Percentiles rank a stretch among this genome's conserved stretches.
These are phyloP conservation scores for Verticillium klebahnii DNA, from an alignment of 2,329 filamentous ascomycete genomes.

Conservation along the genomic window DNA sequence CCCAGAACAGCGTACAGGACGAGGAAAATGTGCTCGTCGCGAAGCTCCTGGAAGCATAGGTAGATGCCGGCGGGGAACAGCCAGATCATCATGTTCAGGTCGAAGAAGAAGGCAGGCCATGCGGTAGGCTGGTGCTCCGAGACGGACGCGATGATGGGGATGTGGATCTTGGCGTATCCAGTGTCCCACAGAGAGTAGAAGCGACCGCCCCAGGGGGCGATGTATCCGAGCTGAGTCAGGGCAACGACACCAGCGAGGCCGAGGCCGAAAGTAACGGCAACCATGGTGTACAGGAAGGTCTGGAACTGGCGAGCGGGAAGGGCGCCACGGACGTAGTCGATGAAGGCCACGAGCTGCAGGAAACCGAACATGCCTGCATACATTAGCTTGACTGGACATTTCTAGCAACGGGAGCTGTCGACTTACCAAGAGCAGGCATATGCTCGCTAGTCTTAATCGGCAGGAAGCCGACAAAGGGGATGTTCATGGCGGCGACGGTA, in stretches of 20 bases:
- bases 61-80: conserved; percentile 98
- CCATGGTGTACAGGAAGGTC: conserved; percentile 73
- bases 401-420: not conserved
- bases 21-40: conserved; percentile 96
- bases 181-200: conserved; percentile 99
- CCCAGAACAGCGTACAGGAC: conserved; percentile 95
- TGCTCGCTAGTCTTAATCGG: conserved; percentile 97
- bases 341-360: conserved; percentile 86
- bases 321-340: conserved; percentile 84
- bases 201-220: conserved; percentile 95
- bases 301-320: conserved; percentile 92
- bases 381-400: not conserved
- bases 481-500: conserved; percentile 97
- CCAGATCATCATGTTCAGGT: conserved; percentile 97
- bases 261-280: conserved; percentile 69
- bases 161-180: conserved; percentile 97
- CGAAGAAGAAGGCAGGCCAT: conserved; percentile 99
- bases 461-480: conserved; percentile 96
- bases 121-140: conserved; percentile 98
- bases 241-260: conserved; percentile 72
- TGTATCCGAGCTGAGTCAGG: conserved; percentile 84
- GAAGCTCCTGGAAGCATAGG: conserved; percentile 90
- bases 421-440: conserved; percentile 88
- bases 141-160: conserved; percentile 98
- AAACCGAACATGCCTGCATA: conserved; percentile 84